Evolutionary conservation across 305 asterid genomes (phyloP).

Genomic region (Plantago rigida): DNA sequence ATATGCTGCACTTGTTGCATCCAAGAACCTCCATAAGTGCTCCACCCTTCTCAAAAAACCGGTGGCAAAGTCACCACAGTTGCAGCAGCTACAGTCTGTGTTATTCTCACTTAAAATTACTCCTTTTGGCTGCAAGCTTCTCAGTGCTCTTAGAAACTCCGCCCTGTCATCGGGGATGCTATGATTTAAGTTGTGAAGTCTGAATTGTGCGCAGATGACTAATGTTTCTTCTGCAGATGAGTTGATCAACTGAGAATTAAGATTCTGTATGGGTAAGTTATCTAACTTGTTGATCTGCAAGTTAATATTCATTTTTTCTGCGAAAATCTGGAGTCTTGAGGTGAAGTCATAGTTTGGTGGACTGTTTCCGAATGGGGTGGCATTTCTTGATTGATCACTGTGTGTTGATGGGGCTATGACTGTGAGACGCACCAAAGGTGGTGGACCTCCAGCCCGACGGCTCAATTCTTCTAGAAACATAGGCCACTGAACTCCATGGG

Average conservation of each 20-base stretch:
- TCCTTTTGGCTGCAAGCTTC: constrained; percentile 51
- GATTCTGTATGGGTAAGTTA: constrained; percentile 45
- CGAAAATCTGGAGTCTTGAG: constrained; percentile 49
- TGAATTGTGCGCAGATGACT: constrained; percentile 61
- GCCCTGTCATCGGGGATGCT: constrained; percentile 49
- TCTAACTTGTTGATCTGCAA: constrained; percentile 61
- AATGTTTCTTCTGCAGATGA: constrained; percentile 51
- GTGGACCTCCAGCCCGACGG: constrained; percentile 65
- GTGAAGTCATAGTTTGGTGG: constrained; percentile 54
- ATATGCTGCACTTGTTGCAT: constrained; percentile 60
- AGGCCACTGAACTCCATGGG: constrained; percentile 90
- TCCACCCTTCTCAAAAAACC: constrained; percentile 63
- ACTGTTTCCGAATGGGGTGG: constrained; percentile 43
- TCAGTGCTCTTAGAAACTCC: constrained; percentile 38
- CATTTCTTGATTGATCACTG: constrained; percentile 30
- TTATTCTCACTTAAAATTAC: constrained; percentile 60
- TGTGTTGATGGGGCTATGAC: constrained; percentile 39
- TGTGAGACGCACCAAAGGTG: constrained; percentile 66
- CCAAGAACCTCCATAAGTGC: constrained; percentile 62
- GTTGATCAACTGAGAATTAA: constrained; percentile 42
- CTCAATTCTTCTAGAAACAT: constrained; percentile 65
- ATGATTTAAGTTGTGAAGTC: constrained; percentile 62
- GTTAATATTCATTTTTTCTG: constrained; percentile 59
- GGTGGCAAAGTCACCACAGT: constrained; percentile 58
- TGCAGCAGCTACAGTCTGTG: constrained; percentile 56